Base-by-base conservation (phyloP, 2,329 filamentous ascomycete species). In the Xylariaceae sp. region DNA sequence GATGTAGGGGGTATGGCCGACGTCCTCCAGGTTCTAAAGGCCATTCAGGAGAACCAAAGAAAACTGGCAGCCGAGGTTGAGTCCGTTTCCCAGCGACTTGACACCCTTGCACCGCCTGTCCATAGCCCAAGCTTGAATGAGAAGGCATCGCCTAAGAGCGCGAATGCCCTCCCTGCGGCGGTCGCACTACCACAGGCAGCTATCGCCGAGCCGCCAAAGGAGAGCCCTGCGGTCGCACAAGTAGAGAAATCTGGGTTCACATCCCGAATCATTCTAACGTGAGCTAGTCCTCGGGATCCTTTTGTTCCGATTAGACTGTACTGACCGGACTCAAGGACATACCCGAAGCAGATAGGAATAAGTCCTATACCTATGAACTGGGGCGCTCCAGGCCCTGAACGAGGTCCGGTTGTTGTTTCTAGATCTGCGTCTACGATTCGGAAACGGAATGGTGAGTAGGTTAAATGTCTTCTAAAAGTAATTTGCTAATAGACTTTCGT, bases 281-380 rank as follows among this genome's bases (percentile, higher is more conserved):
- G 66, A 64, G 68, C 59, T 50, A 36, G 33, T 30, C 42, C 21
- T 20, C 13, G 26, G 5, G 23, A 3, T 26, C 4, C n/a, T 16
- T 18, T 11, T 2, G 4, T 20, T 33, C 3, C 3, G n/a, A 18
- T 36, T 24, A 29, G 16, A 43, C 10, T 26, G 30, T 46, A 44
- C 48, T 67, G 45, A 65, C 49, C 11, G 20, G 40, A 23, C 15
- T 29, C 16, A 51, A 84, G 82, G 44, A 96, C 92, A 5, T 97
- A 97, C 73, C 93, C 93, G 23, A 92, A 91, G 64, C 93, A 97
- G 75, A 91, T 90, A 61, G 93, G 93, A 58, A 93, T 97, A 72
- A 90, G 96, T 61, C 92, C 93, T n/a, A 77, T 97, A 45, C 84
- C 86, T 18, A 85, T 97, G 80, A 81, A 89, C 63, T 97, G 93